These are phyloP conservation scores for Fusarium gaditjirri DNA, from an alignment of 2,329 filamentous ascomycete genomes.

Conservation along the genomic window DNA sequence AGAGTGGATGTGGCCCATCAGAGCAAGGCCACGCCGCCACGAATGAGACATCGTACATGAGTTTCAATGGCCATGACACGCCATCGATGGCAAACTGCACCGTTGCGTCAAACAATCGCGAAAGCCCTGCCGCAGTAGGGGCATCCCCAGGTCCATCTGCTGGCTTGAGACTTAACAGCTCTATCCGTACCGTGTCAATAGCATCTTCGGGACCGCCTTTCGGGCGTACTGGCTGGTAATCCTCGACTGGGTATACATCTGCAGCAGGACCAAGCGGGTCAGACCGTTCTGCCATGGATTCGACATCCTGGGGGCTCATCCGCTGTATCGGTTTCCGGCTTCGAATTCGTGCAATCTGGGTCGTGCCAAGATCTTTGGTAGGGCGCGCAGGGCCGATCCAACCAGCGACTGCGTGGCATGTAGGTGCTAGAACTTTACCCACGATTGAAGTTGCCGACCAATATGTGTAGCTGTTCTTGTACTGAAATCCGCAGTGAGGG, in stretches of 20 bases:
- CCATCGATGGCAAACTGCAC: constrained; percentile 73
- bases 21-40: constrained; percentile 73
- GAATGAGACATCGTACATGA: constrained; percentile 74
- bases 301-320: constrained; percentile 68
- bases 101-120: constrained; percentile 67
- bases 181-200: constrained; percentile 74
- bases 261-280: constrained; percentile 74
- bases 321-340: constrained; percentile 67
- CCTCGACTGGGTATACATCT: constrained; percentile 70
- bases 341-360: constrained; percentile 76
- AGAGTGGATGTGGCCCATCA: constrained; percentile 73
- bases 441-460: constrained; percentile 79
- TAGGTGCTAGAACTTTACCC: constrained; percentile 79
- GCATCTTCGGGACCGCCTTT: constrained; percentile 64
- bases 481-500: constrained; percentile 79
- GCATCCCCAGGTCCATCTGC: constrained; percentile 45
- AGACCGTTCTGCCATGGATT: constrained; percentile 73
- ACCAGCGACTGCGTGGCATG: constrained; percentile 75
- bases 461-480: constrained; percentile 78
- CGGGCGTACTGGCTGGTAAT: constrained; percentile 72
- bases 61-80: constrained; percentile 69
- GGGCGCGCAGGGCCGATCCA: constrained; percentile 80
- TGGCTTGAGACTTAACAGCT: constrained; percentile 70
- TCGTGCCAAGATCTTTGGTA: constrained; percentile 72
- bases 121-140: constrained; percentile 45